Conservation (phyloP, 345 rosid species). For the Eucalyptus regnans region DNA sequence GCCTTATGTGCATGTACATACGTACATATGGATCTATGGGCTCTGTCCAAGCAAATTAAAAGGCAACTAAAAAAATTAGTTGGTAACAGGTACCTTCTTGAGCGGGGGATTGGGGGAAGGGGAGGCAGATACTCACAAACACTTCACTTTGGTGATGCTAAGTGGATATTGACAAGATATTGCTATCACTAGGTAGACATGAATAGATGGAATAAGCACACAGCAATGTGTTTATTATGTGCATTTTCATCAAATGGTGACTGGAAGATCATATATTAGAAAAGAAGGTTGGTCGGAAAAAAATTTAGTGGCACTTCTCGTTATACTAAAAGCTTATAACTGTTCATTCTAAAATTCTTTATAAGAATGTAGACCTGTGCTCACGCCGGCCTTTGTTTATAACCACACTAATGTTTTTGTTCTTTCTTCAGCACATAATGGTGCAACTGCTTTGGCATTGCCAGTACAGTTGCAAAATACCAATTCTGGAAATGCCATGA, state of each 20-base stretch:
- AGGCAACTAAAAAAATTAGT: too few species aligned
- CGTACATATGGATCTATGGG: too few species aligned
- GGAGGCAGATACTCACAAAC: background rate
- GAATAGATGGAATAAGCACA: too few species aligned
- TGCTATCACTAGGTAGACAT: too few species aligned
- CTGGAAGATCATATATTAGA: too few species aligned
- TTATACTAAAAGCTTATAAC: accelerated
- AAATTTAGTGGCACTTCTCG: accelerated
- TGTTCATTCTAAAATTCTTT: background rate
- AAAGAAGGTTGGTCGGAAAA: too few species aligned
- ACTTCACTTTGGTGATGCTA: background rate
- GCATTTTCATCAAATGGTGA: too few species aligned
- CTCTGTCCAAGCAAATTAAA: too few species aligned
- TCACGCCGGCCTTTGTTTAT: accelerated
- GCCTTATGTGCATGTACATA: background rate
- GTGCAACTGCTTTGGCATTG: background rate
- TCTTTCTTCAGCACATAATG: background rate
- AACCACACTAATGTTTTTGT: background rate
- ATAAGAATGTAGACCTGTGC: background rate
- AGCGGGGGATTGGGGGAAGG: background rate
- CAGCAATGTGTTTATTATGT: too few species aligned
- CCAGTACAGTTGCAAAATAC: background rate
- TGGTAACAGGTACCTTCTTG: too few species aligned
- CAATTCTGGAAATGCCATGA: background rate
- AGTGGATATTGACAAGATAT: background rate